These are phyloP conservation scores for Avena eriantha DNA, from an alignment of 176 grass and related monocot species.

Conservation along the genomic window DNA sequence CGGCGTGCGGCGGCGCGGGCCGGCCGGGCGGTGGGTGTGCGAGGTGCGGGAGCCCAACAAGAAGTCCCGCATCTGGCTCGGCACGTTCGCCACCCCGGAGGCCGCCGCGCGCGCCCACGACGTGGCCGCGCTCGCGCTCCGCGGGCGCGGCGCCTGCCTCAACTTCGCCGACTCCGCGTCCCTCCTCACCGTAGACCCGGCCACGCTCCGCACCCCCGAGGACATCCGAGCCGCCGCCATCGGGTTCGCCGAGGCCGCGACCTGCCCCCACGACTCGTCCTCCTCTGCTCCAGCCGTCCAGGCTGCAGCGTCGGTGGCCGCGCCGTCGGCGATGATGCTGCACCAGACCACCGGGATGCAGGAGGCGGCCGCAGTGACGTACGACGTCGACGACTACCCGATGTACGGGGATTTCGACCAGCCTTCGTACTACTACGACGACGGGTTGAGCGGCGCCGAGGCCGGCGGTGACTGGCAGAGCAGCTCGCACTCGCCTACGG, in stretches of 20 bases:
- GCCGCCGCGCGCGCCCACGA: conserved; percentile 89
- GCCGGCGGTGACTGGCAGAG: conserved; percentile 13
- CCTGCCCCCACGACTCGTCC: conserved; percentile 22
- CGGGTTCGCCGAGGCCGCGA: conserved; percentile 55
- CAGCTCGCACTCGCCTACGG: conserved; percentile 47
- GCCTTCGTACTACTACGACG: conserved; percentile 52
- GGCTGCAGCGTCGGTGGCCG: not conserved
- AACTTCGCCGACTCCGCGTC: conserved; percentile 85
- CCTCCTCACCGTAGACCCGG: conserved; percentile 57
- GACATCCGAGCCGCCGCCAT: conserved; percentile 83
- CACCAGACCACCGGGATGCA: not conserved
- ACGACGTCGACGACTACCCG: conserved; percentile 26
- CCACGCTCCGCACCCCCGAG: conserved; percentile 56
- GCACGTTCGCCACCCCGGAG: conserved; percentile 73
- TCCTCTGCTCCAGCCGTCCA: not conserved
- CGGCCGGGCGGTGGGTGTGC: conserved; percentile 68
- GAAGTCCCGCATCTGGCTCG: conserved; percentile 93
- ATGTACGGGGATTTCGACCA: conserved; percentile 49
- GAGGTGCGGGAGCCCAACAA: conserved; percentile 88
- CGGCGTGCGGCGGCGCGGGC: conserved; percentile 71
- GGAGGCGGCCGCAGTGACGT: not conserved
- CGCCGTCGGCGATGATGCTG: not conserved
- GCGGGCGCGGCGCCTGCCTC: conserved; percentile 59
- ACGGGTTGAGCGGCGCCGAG: conserved; percentile 24
- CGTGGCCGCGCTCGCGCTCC: conserved; percentile 74